phyloP scores from a whole-genome alignment of 2,329 filamentous ascomycete species.

The Zymoseptoria pseudotritici region DNA sequence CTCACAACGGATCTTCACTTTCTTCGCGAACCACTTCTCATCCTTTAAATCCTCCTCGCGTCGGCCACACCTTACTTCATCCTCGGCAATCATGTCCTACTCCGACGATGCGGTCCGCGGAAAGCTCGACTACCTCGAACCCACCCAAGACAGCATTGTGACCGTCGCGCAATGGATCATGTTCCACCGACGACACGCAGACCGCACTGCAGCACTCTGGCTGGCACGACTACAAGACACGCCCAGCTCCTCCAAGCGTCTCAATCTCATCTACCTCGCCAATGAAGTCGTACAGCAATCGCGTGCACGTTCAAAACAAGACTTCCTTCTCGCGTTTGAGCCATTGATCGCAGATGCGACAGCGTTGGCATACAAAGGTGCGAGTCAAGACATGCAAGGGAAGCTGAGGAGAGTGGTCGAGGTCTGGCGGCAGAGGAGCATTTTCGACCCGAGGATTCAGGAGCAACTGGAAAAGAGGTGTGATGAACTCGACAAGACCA shows the following conservation, averaged over 20 bases:
- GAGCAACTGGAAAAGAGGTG: constrained; percentile 71
- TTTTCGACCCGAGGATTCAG: constrained; percentile 77
- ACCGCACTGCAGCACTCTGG: constrained; percentile 88
- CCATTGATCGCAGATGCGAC: constrained; percentile 90
- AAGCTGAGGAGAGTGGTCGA: constrained; percentile 86
- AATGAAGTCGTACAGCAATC: constrained; percentile 98
- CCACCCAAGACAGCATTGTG: constrained; percentile 94
- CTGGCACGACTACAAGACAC: constrained; percentile 82
- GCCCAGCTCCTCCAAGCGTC: constrained; percentile 65
- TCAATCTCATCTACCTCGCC: constrained; percentile 89
- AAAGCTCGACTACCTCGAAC: constrained; percentile 90
- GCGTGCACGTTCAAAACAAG: constrained; percentile 82
- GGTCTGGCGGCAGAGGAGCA: constrained; percentile 80
- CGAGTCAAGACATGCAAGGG: constrained; percentile 74
- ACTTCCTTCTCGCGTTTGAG: constrained; percentile 86
- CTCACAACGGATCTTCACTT: neutral
- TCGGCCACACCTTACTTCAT: neutral
- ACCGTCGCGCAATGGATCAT: constrained; percentile 98
- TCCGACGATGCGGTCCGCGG: constrained; percentile 91
- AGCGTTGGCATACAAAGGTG: constrained; percentile 81
- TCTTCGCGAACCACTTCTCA: neutral
- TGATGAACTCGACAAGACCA: constrained; percentile 53
- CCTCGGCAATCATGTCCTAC: constrained; percentile 65
- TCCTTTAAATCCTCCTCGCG: neutral
- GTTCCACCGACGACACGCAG: constrained; percentile 93